Evolutionary conservation across 306 rosid species (phyloP), one percentile per base, ranked within the genome.

Genomic region (Fragaria nilgerrensis): DNA sequence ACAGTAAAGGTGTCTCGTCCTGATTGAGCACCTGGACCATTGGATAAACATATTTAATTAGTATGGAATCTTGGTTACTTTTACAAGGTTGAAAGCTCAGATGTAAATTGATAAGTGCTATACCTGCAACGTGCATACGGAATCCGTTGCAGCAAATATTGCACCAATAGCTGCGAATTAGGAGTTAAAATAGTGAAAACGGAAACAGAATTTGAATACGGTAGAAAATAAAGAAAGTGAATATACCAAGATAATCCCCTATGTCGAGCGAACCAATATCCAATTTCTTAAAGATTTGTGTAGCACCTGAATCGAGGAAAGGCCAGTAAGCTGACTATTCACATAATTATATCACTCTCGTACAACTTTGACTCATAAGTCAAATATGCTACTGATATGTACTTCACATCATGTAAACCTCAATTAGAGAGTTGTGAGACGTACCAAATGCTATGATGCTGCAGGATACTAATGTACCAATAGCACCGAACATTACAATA

Each of bases 81-180:
- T 77, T 70, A 75, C 34, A 77, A 78, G 56, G 47, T 84, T 36
- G 56, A 12, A 83, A 29, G 73, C 29, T 76, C 27, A 10, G 62
- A 22, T 16, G 48, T n/a, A 70, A 64, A 34, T 15, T 43, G 65
- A 52, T 34, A 69, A 50, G 82, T 81, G 75, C 29, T 87, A 56
- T 81, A 96, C 99, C 98, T 96, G 99, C 86, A 96, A 85, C 0
- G 99, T 96, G 91, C 99, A 96, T 50, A 96, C 99, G 75, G 99
- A 96, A 89, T 96, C 99, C 22, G 99, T 96, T 0, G 98, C 99
- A 36, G 98, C 93, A 88, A 96, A 96, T 81, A 96, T 96, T 68
- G 98, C 90, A 52, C 99, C 99, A 79, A 96, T 92, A 67, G 99
- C 99, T 96, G 90, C 52, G 61, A 85, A 77, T 2, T 1, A 23